Percentiles rank a stretch among this genome's conserved stretches.
Evolutionary conservation across 1,284 basidiomycete species (phyloP).

Genomic region (Mixia osmundae): DNA sequence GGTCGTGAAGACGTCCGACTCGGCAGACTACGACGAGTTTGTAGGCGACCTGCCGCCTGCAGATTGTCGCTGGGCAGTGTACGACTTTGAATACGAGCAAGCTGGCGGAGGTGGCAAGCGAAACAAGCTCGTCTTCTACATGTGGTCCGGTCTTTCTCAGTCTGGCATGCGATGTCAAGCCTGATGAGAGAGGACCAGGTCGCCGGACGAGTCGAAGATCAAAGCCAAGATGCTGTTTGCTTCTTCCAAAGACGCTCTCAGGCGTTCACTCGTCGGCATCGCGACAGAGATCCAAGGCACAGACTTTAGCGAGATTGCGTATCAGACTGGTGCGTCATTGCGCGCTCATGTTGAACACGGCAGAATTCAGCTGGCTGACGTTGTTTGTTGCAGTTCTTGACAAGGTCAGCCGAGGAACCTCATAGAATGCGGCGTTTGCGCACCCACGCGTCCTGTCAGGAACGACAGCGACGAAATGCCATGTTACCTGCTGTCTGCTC

Average conservation of each 20-base stretch:
- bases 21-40: constrained; percentile 51
- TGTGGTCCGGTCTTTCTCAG: constrained; percentile 33
- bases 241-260: constrained; percentile 69
- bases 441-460: too few relatives aligned
- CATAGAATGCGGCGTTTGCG: too few relatives aligned
- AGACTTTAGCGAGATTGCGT: constrained; percentile 49
- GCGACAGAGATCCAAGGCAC: constrained; percentile 69
- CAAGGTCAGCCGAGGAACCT: too few relatives aligned
- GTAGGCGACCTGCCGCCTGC: constrained; percentile 44
- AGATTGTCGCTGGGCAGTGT: constrained; percentile 72
- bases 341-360: too few relatives aligned
- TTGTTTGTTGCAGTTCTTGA: too few relatives aligned
- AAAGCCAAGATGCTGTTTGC: constrained; percentile 90
- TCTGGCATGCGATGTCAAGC: background rate
- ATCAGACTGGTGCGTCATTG: constrained; percentile 43
- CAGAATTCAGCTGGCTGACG: too few relatives aligned
- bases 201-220: constrained; percentile 64
- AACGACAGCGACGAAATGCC: too few relatives aligned
- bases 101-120: constrained; percentile 51
- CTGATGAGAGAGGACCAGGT: constrained; percentile 31
- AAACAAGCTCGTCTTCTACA: constrained; percentile 72
- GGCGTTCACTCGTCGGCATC: constrained; percentile 44
- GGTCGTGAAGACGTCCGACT: constrained; percentile 35
- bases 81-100: constrained; percentile 76
- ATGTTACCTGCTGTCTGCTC: too few relatives aligned